Percentiles rank a stretch among this genome's conserved stretches.
These are phyloP conservation scores for Linum trigynum DNA, from an alignment of 345 rosid genomes.

Conservation along the genomic window DNA sequence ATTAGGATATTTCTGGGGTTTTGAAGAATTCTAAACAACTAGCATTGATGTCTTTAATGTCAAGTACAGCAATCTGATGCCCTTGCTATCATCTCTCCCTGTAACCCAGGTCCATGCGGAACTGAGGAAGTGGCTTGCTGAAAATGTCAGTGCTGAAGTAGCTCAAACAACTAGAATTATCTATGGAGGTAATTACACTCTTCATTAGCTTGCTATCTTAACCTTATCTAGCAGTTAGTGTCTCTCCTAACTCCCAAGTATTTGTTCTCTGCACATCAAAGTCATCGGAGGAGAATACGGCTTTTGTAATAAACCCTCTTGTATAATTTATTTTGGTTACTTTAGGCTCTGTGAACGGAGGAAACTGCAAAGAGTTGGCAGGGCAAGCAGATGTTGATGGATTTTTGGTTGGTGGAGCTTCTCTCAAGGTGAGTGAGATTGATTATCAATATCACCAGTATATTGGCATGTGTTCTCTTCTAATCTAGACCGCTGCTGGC, in stretches of 20 bases:
- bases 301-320: neutral
- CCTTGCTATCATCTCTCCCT: neutral
- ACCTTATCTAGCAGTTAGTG: neutral
- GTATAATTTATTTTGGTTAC: neutral
- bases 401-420: constrained; percentile 79
- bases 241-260: neutral
- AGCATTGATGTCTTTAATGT: no score
- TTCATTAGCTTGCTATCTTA: neutral
- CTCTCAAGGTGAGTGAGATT: constrained; percentile 40
- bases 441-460: neutral
- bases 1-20: neutral
- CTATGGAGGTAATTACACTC: constrained; percentile 49
- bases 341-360: constrained; percentile 59
- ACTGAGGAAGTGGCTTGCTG: constrained; percentile 58
- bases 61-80: neutral
- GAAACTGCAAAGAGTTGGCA: constrained; percentile 56
- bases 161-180: constrained; percentile 56
- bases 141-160: constrained; percentile 46
- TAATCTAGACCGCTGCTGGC: neutral
- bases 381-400: constrained; percentile 59
- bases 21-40: neutral
- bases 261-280: neutral
- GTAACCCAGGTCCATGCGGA: constrained; percentile 43
- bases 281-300: neutral
- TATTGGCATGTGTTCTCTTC: neutral